Conservation (phyloP, 2,329 filamentous ascomycete genomes). For the Mollisia scopiformis region DNA sequence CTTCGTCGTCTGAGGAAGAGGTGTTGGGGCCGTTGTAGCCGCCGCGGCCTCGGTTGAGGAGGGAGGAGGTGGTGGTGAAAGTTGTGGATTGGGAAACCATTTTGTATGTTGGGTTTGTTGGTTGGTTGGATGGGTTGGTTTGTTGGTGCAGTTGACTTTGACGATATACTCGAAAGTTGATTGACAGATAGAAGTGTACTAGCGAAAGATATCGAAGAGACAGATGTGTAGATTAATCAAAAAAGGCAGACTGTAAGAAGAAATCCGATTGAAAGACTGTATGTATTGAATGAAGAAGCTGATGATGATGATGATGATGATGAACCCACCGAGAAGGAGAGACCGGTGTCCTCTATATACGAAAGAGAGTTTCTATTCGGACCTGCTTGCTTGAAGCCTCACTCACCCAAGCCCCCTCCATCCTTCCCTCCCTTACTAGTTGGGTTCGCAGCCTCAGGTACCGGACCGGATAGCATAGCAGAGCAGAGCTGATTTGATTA, state of each 20-base stretch:
- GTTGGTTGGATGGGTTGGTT: neutral
- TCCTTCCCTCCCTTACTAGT: no score
- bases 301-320: conserved; percentile 6
- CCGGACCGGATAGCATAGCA: neutral
- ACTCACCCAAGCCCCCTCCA: conserved; percentile 1
- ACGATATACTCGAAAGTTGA: neutral
- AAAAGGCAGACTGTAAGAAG: neutral
- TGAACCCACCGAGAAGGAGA: conserved; percentile 6
- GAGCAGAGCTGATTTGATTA: no score
- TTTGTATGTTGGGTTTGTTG: conserved; percentile 9
- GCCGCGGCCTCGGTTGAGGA: conserved; percentile 28
- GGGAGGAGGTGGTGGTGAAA: conserved; percentile 7
- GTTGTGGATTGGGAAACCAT: conserved; percentile 29
- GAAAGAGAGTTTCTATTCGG: neutral
- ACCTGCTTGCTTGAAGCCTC: neutral
- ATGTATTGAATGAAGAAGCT: no score
- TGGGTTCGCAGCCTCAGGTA: conserved; percentile 3
- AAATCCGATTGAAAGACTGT: conserved; percentile 2
- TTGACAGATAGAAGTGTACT: neutral
- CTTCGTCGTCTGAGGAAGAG: conserved; percentile 17
- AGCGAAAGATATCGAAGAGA: neutral
- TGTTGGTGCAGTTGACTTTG: neutral
- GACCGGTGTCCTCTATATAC: neutral
- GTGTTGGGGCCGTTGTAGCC: conserved; percentile 30
- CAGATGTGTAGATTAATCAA: neutral